These are phyloP conservation scores for Amorphotheca resinae DNA, from an alignment of 495 filamentous ascomycete species.

Conservation along the genomic window DNA sequence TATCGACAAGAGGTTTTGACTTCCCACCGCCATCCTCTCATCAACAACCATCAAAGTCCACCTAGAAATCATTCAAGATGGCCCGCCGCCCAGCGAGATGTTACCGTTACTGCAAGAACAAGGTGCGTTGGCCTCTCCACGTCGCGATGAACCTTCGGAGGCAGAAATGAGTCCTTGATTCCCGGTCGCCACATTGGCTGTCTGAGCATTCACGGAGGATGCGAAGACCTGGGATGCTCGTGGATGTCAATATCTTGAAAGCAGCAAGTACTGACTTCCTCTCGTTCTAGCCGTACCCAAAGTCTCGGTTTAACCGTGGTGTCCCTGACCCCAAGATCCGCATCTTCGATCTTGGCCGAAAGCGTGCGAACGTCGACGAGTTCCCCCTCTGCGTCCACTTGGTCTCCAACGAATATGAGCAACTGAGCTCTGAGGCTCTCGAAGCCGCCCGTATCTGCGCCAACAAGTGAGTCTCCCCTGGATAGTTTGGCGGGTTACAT, in stretches of 20 bases:
- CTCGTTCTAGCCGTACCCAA: slow-evolving; percentile 73
- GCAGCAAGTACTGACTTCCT: slow-evolving; percentile 3
- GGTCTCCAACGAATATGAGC: slow-evolving; percentile 99
- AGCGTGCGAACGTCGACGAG: slow-evolving; percentile 95
- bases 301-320: slow-evolving; percentile 99
- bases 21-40: too few relatives aligned
- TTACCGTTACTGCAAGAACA: slow-evolving; percentile 99
- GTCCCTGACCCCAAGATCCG: slow-evolving; percentile 98
- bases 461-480: slow-evolving; percentile 63
- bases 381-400: slow-evolving; percentile 97
- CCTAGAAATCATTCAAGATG: slow-evolving; percentile 69
- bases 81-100: slow-evolving; percentile 96
- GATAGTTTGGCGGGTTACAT: neutral
- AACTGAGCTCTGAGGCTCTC: slow-evolving; percentile 95
- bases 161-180: neutral
- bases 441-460: slow-evolving; percentile 98
- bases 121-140: slow-evolving; percentile 48
- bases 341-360: slow-evolving; percentile 99
- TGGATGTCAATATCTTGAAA: neutral
- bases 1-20: too few relatives aligned
- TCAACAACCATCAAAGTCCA: slow-evolving; percentile 32
- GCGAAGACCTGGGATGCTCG: too few relatives aligned
- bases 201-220: neutral
- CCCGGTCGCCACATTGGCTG: slow-evolving; percentile 2
- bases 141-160: slow-evolving; percentile 3